A percentile compares a stretch with the other conserved stretches of the same genome.
Conservation (phyloP, 1,139 yeast species). For the Candida sojae region DNA sequence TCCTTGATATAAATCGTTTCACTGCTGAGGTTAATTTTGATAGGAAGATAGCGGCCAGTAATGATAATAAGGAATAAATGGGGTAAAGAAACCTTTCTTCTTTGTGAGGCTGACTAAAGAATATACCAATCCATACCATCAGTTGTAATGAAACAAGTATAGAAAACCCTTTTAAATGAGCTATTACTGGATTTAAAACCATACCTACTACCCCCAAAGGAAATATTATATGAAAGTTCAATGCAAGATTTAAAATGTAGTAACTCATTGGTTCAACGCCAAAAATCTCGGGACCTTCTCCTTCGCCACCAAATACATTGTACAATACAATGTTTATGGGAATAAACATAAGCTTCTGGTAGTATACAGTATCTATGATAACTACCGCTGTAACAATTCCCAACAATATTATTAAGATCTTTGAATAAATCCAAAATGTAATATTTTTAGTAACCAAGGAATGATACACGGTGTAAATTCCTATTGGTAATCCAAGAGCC, state of each 20-base stretch:
- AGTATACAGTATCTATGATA: slow-evolving; percentile 67
- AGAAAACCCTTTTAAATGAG: slow-evolving; percentile 12
- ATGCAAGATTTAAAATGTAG: slow-evolving; percentile 64
- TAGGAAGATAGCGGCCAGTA: slow-evolving; percentile 62
- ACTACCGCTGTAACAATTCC: slow-evolving; percentile 34
- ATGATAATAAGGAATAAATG: slow-evolving; percentile 66
- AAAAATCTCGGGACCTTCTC: slow-evolving; percentile 86
- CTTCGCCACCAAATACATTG: slow-evolving; percentile 74
- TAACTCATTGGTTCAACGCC: slow-evolving; percentile 86
- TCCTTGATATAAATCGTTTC: slow-evolving; percentile 4
- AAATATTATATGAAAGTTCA: slow-evolving; percentile 69
- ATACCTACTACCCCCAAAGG: slow-evolving; percentile 48
- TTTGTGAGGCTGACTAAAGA: slow-evolving; percentile 81
- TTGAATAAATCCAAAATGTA: slow-evolving; percentile 16
- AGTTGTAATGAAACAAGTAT: slow-evolving; percentile 34
- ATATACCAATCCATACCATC: slow-evolving; percentile 65
- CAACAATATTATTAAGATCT: slow-evolving; percentile 20
- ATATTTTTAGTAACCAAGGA: neutral
- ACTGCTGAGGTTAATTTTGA: slow-evolving; percentile 22
- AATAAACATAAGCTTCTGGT: slow-evolving; percentile 57
- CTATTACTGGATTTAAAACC: slow-evolving; percentile 16
- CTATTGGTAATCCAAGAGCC: slow-evolving; percentile 63
- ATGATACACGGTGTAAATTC: slow-evolving; percentile 28
- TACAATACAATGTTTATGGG: slow-evolving; percentile 83
- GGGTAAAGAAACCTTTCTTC: slow-evolving; percentile 93